These are phyloP conservation scores for Micractinium conductrix DNA, from an alignment of 139 green algal genomes.

Conservation along the genomic window DNA sequence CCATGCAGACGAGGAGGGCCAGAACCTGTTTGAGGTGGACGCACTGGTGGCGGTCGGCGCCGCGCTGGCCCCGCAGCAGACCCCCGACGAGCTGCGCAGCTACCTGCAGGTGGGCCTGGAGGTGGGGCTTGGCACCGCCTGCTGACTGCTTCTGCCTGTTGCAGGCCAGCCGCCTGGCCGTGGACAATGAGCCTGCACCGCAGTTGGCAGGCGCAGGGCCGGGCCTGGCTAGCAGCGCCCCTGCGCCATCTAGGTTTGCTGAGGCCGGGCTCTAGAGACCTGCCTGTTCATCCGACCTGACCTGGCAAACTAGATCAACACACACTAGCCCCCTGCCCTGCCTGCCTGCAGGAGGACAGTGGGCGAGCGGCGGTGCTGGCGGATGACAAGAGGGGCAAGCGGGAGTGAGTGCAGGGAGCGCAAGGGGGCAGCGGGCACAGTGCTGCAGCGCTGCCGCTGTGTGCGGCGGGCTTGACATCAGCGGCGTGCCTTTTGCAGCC, in stretches of 20 bases:
- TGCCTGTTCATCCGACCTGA: background rate
- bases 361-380: slow-evolving; percentile 2
- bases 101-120: background rate
- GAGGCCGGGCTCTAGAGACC: too few relatives aligned
- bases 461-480: too few relatives aligned
- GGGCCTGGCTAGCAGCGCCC: too few relatives aligned
- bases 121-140: too few relatives aligned
- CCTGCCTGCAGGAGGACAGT: background rate
- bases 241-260: too few relatives aligned
- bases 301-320: background rate
- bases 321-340: background rate
- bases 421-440: too few relatives aligned
- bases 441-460: too few relatives aligned
- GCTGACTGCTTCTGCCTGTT: too few relatives aligned
- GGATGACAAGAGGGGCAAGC: background rate
- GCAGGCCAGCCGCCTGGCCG: too few relatives aligned
- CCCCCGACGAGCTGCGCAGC: background rate
- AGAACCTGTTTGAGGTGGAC: slow-evolving; percentile 10
- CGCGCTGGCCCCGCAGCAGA: background rate
- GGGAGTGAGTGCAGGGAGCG: background rate
- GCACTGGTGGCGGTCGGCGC: background rate
- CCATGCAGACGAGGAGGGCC: slow-evolving; percentile 4
- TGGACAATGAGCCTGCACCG: too few relatives aligned
- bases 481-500: too few relatives aligned
- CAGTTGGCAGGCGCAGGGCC: too few relatives aligned